Conservation (phyloP, 306 rosid genomes). For the Senna tora region DNA sequence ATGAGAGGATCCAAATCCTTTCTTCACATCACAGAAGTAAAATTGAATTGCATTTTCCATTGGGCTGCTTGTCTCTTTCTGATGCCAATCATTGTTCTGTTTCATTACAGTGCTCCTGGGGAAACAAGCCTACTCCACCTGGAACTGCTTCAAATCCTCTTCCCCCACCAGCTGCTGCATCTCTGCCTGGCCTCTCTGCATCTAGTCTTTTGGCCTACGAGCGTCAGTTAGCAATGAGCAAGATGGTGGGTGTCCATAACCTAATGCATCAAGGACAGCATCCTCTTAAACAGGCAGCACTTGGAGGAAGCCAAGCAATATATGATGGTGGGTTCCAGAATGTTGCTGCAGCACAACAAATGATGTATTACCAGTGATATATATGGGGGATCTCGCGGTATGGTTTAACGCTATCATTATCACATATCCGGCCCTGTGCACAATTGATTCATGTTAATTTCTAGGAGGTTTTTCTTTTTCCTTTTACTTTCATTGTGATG, state of each 20-base stretch:
- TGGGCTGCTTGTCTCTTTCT: neutral
- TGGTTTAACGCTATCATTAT: conserved; percentile 40
- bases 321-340: conserved; percentile 95
- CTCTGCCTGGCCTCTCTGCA: conserved; percentile 57
- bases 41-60: neutral
- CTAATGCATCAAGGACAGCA: conserved; percentile 86
- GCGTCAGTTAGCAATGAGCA: conserved; percentile 89
- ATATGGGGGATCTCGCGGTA: neutral
- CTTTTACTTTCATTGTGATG: conserved; percentile 14
- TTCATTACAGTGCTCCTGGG: conserved; percentile 56
- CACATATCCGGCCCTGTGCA: conserved; percentile 40
- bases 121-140: conserved; percentile 44
- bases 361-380: conserved; percentile 63
- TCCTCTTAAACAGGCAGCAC: conserved; percentile 82
- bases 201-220: conserved; percentile 68
- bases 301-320: conserved; percentile 96
- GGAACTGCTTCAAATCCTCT: conserved; percentile 79
- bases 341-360: conserved; percentile 93
- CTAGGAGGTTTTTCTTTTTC: conserved; percentile 27
- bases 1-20: neutral
- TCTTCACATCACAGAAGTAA: neutral
- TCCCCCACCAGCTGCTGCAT: conserved; percentile 63
- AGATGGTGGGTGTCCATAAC: conserved; percentile 87
- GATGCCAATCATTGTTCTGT: neutral
- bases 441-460: conserved; percentile 42